Evolutionary conservation across 805 yeast species (phyloP).

Genomic region (Lachancea meyersii): DNA sequence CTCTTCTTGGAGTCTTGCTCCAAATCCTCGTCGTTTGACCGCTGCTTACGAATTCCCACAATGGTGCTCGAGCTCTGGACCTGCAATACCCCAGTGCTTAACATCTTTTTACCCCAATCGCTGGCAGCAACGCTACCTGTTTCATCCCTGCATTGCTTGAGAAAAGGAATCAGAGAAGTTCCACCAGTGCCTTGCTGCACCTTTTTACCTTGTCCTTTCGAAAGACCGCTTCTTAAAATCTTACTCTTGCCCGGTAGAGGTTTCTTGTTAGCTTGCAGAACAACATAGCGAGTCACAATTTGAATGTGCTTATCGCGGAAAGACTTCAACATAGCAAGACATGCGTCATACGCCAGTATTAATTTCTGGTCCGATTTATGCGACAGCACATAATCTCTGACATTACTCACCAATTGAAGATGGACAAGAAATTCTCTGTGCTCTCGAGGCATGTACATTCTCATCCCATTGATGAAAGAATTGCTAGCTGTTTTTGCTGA

Average conservation of each 20-base stretch:
- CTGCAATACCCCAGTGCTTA: conserved; percentile 45
- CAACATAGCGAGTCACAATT: conserved; percentile 80
- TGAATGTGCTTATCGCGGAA: conserved; percentile 93
- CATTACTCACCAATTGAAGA: conserved; percentile 49
- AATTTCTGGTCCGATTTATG: conserved; percentile 47
- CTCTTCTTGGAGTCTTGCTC: conserved; percentile 16
- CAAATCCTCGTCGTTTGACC: not conserved
- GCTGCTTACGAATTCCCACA: conserved; percentile 14
- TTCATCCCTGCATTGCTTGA: conserved; percentile 93
- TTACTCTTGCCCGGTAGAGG: conserved; percentile 48
- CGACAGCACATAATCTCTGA: conserved; percentile 57
- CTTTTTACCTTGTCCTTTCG: conserved; percentile 42
- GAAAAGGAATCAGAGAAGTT: conserved; percentile 81
- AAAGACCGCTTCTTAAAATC: conserved; percentile 59
- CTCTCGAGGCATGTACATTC: conserved; percentile 81
- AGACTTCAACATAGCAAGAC: conserved; percentile 78
- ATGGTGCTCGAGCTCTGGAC: conserved; percentile 20
- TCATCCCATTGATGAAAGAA: conserved; percentile 75
- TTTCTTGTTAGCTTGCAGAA: conserved; percentile 65
- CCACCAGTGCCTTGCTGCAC: conserved; percentile 89
- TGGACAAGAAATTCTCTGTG: conserved; percentile 70
- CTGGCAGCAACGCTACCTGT: conserved; percentile 94
- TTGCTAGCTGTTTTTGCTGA: conserved; percentile 31
- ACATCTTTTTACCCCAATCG: conserved; percentile 75
- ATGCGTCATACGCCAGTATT: conserved; percentile 73